Evolutionary conservation across 1,284 basidiomycete genomes (phyloP).

Genomic region (Xerocomus cyaneibrunnescens): DNA sequence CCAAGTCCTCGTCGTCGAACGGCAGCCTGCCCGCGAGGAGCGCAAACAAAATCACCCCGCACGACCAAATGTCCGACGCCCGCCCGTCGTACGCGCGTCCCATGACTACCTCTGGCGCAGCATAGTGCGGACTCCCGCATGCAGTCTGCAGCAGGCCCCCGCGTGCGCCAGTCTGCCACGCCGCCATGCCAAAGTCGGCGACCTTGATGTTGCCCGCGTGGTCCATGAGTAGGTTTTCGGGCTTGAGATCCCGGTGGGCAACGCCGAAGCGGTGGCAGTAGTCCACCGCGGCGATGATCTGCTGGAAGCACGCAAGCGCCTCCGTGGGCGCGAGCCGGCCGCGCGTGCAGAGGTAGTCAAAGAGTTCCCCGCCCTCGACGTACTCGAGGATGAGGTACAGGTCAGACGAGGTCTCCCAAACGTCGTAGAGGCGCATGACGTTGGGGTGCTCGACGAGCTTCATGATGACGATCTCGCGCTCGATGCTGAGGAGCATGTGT

Average conservation of each 20-base stretch:
- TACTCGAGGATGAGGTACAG: slow-evolving; percentile 97
- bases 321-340: slow-evolving; percentile 80
- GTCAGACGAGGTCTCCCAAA: slow-evolving; percentile 93
- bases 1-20: slow-evolving; percentile 88
- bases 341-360: slow-evolving; percentile 89
- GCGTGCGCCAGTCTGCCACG: slow-evolving; percentile 70
- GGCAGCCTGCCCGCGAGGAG: slow-evolving; percentile 90
- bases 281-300: slow-evolving; percentile 92
- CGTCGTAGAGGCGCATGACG: slow-evolving; percentile 92
- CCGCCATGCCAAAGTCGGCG: slow-evolving; percentile 98
- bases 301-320: slow-evolving; percentile 94
- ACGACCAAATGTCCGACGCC: slow-evolving; percentile 96
- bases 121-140: slow-evolving; percentile 97
- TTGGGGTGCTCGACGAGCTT: slow-evolving; percentile 98
- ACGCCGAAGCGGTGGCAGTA: slow-evolving; percentile 98
- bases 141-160: slow-evolving; percentile 80
- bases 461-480: slow-evolving; percentile 99
- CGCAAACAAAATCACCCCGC: slow-evolving; percentile 94
- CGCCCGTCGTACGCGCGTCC: slow-evolving; percentile 89
- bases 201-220: slow-evolving; percentile 89
- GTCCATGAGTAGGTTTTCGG: slow-evolving; percentile 93
- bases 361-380: slow-evolving; percentile 95
- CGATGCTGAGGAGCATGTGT: slow-evolving; percentile 76
- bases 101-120: slow-evolving; percentile 91
- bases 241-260: slow-evolving; percentile 96